A percentile compares a stretch with the other conserved stretches of the same genome.
Conservation (phyloP, 2,329 filamentous ascomycete species). For the Mycosphaerella sp. region DNA sequence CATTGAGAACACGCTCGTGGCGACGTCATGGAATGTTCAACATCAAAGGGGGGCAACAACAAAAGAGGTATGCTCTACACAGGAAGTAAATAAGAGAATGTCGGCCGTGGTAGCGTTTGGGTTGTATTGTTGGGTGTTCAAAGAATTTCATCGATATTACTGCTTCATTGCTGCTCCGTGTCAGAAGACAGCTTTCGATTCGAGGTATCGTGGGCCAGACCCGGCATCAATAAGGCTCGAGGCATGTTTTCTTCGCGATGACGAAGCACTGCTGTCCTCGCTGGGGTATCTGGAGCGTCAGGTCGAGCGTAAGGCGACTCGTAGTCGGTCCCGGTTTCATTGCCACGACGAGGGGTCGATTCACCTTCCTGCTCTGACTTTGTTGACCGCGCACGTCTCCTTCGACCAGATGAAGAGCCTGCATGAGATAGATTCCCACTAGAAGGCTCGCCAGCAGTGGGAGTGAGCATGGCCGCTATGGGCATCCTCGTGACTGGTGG, state of each 20-base stretch:
- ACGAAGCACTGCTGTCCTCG: constrained; percentile 25
- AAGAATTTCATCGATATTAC: background rate
- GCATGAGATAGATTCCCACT: constrained; percentile 26
- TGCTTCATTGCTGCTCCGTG: background rate
- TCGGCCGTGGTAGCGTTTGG: background rate
- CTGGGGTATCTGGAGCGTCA: constrained; percentile 25
- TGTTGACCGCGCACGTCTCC: constrained; percentile 27
- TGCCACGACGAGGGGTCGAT: constrained; percentile 11
- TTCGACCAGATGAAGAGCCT: constrained; percentile 31
- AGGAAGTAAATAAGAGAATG: background rate
- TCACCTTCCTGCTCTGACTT: constrained; percentile 20
- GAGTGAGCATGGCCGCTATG: constrained; percentile 33
- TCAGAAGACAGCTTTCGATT: background rate
- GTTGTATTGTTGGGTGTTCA: background rate
- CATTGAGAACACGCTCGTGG: too few species aligned
- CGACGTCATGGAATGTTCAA: too few species aligned
- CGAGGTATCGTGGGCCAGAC: constrained; percentile 8
- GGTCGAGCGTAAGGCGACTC: constrained; percentile 27
- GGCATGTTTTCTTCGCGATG: constrained; percentile 19
- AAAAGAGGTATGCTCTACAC: background rate
- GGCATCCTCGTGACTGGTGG: constrained; percentile 30
- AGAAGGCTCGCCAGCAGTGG: constrained; percentile 24
- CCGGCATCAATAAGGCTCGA: constrained; percentile 4
- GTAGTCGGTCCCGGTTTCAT: constrained; percentile 18
- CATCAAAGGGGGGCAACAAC: too few species aligned